Evolutionary conservation across 2,329 filamentous ascomycete genomes (phyloP).

Genomic region (Neobulgaria alba): DNA sequence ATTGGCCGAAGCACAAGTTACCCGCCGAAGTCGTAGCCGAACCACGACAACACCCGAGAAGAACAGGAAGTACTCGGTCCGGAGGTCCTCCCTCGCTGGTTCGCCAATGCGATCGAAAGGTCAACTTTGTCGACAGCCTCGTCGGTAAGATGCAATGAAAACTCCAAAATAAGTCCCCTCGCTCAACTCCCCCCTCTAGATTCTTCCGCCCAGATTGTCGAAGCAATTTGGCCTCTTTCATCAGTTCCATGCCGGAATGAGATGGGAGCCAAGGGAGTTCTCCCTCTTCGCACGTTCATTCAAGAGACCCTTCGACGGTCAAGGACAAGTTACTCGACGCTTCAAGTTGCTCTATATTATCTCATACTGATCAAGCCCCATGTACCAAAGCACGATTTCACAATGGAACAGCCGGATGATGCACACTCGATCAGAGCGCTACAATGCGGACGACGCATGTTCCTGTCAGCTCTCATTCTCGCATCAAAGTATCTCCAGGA

Average conservation of each 20-base stretch:
- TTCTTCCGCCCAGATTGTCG: slow-evolving; percentile 93
- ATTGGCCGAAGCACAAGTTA: slow-evolving; percentile 28
- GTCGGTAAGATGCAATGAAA: slow-evolving; percentile 67
- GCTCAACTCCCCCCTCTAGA: slow-evolving; percentile 49
- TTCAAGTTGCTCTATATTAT: slow-evolving; percentile 96
- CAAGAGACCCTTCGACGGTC: slow-evolving; percentile 94
- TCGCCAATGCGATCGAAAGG: slow-evolving; percentile 84
- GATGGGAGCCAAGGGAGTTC: slow-evolving; percentile 63
- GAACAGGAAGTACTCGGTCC: slow-evolving; percentile 44
- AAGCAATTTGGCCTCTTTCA: slow-evolving; percentile 92
- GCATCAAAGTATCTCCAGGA: slow-evolving; percentile 98
- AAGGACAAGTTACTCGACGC: slow-evolving; percentile 91
- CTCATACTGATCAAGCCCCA: slow-evolving; percentile 87
- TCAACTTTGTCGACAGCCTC: slow-evolving; percentile 91
- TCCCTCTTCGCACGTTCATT: slow-evolving; percentile 91
- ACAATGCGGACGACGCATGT: slow-evolving; percentile 96
- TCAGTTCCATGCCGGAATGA: slow-evolving; percentile 70
- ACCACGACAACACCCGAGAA: slow-evolving; percentile 54
- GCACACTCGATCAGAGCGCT: slow-evolving; percentile 67
- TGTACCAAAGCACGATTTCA: slow-evolving; percentile 76
- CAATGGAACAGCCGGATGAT: slow-evolving; percentile 73
- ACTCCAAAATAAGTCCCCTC: slow-evolving; percentile 21
- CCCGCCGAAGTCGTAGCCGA: slow-evolving; percentile 46
- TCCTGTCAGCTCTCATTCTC: slow-evolving; percentile 85
- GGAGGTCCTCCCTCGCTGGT: slow-evolving; percentile 66